Conservation (phyloP, 495 filamentous ascomycete genomes). For the Penicillium goetzii region DNA sequence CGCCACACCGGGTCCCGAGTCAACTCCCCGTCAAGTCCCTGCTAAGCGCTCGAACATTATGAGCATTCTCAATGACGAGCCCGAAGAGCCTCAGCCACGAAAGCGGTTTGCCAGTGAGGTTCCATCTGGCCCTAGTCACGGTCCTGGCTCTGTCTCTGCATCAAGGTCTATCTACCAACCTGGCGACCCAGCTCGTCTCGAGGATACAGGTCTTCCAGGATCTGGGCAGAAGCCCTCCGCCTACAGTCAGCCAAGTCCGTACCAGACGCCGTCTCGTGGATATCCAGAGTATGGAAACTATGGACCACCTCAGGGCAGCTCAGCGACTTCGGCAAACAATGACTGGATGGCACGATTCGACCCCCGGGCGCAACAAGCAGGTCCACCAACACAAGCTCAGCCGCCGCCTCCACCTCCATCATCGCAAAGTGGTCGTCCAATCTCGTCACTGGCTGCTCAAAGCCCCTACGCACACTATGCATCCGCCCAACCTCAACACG, state of each 20-base stretch:
- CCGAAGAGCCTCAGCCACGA: conserved; percentile 56
- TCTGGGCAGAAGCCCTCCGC: conserved; percentile 27
- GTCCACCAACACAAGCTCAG: conserved; percentile 31
- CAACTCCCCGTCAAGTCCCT: conserved; percentile 49
- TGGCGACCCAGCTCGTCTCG: conserved; percentile 28
- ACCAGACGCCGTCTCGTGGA: conserved; percentile 36
- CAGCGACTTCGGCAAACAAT: conserved; percentile 39
- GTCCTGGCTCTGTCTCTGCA: conserved; percentile 8
- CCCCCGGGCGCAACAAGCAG: conserved; percentile 43
- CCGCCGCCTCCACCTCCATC: conserved; percentile 20
- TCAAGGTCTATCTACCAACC: conserved; percentile 27
- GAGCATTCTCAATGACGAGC: conserved; percentile 62
- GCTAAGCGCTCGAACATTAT: conserved; percentile 64
- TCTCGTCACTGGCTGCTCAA: conserved; percentile 32
- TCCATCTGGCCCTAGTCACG: conserved; percentile 18
- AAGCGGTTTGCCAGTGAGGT: conserved; percentile 53
- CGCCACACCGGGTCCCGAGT: conserved; percentile 43
- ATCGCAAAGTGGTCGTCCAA: conserved; percentile 30
- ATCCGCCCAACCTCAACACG: conserved; percentile 32
- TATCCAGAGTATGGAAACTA: conserved; percentile 46
- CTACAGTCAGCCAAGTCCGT: conserved; percentile 38
- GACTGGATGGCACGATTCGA: conserved; percentile 55
- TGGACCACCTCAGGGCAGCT: conserved; percentile 27
- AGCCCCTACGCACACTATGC: conserved; percentile 39
- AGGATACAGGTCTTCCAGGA: conserved; percentile 27